Evolutionary conservation across 116 monocot genomes (phyloP).

Genomic region (Iris pallida): DNA sequence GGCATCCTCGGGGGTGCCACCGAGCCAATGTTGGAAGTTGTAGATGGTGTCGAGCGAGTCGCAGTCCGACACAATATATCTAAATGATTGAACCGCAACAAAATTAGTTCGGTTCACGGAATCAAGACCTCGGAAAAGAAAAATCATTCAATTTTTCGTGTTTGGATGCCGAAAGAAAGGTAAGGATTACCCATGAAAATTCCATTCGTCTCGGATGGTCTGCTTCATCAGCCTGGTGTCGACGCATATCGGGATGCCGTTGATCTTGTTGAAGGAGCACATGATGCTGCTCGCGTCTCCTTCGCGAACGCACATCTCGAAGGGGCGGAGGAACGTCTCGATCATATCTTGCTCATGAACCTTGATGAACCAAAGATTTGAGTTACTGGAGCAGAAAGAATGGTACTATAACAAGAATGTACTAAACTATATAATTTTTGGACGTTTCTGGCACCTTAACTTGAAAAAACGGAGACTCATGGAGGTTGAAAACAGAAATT

Average conservation of each 20-base stretch:
- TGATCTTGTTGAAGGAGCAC: slow-evolving; percentile 22
- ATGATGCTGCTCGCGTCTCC: slow-evolving; percentile 19
- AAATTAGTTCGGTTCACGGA: no score
- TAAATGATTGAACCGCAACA: background rate
- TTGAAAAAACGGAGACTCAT: no score
- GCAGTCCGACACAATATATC: slow-evolving; percentile 43
- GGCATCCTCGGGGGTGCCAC: slow-evolving; percentile 20
- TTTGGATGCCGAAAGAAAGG: no score
- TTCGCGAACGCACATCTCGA: slow-evolving; percentile 18
- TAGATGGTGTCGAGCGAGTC: slow-evolving; percentile 26
- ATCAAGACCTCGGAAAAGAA: no score
- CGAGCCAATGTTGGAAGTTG: slow-evolving; percentile 14
- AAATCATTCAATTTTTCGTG: no score
- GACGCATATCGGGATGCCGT: slow-evolving; percentile 16
- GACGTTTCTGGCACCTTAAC: no score
- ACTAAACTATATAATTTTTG: no score
- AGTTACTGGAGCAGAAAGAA: background rate
- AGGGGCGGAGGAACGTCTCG: slow-evolving; percentile 14
- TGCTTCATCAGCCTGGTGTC: slow-evolving; percentile 1
- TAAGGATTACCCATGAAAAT: slow-evolving; percentile 27
- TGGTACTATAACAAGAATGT: no score
- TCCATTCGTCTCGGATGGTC: slow-evolving; percentile 9
- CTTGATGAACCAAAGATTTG: background rate
- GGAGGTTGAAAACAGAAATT: no score
- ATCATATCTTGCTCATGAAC: slow-evolving; percentile 14